Evolutionary conservation across 1,284 basidiomycete genomes (phyloP).

Genomic region (Sphaerobolus stellatus): DNA sequence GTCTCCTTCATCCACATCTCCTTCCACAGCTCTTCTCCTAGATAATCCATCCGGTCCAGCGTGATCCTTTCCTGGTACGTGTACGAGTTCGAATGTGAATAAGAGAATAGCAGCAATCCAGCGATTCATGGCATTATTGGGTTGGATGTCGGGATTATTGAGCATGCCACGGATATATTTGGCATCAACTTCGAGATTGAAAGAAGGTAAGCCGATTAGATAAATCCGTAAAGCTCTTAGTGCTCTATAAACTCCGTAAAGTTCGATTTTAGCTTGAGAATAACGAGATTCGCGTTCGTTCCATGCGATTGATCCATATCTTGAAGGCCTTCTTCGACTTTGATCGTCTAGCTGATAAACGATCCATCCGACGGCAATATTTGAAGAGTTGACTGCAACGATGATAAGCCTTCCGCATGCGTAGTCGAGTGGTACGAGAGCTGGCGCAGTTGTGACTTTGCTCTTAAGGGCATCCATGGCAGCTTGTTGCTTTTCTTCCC

Average conservation of each 20-base stretch:
- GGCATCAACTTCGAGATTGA: slow-evolving; percentile 28
- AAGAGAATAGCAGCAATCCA: slow-evolving; percentile 41
- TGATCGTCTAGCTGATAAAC: slow-evolving; percentile 29
- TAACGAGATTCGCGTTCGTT: slow-evolving; percentile 34
- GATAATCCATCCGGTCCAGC: slow-evolving; percentile 39
- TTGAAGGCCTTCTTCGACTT: slow-evolving; percentile 27
- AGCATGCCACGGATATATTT: slow-evolving; percentile 23
- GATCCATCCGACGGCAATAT: slow-evolving; percentile 34
- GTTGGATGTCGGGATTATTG: slow-evolving; percentile 39
- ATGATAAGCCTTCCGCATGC: too few relatives aligned
- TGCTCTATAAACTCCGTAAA: slow-evolving; percentile 39
- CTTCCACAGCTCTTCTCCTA: slow-evolving; percentile 14
- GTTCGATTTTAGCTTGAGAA: slow-evolving; percentile 42
- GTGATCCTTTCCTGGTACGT: slow-evolving; percentile 24
- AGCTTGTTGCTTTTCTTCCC: slow-evolving; percentile 22
- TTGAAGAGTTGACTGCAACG: slow-evolving; percentile 35
- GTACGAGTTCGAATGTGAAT: slow-evolving; percentile 35
- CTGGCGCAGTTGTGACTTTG: slow-evolving; percentile 22
- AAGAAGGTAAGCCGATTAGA: slow-evolving; percentile 34
- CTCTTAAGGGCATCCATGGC: slow-evolving; percentile 32
- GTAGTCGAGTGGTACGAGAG: slow-evolving; percentile 15
- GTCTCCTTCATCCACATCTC: not conserved
- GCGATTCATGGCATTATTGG: slow-evolving; percentile 35
- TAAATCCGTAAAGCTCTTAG: slow-evolving; percentile 27
- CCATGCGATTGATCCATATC: slow-evolving; percentile 21